Conservation (phyloP, 345 rosid species). For the Populus pruinosa region DNA sequence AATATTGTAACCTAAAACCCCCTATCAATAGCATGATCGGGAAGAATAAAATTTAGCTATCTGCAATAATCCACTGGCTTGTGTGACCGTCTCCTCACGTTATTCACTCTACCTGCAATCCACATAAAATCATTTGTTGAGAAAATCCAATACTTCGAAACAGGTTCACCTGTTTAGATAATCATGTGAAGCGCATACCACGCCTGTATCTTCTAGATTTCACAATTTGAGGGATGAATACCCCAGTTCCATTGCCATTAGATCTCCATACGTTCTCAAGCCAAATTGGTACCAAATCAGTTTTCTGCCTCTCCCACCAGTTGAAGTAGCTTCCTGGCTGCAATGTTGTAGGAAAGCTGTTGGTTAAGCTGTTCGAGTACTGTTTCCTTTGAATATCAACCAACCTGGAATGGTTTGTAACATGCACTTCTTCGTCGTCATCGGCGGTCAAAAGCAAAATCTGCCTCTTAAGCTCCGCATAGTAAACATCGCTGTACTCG, state of each 20-base stretch:
- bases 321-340: constrained; percentile 29
- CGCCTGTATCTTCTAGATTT: constrained; percentile 11
- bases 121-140: not conserved
- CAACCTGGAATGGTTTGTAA: not conserved
- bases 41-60: not conserved
- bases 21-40: not conserved
- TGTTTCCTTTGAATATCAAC: not conserved
- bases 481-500: constrained; percentile 38
- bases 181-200: constrained; percentile 15
- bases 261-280: constrained; percentile 23
- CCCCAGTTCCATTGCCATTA: constrained; percentile 46
- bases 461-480: constrained; percentile 36
- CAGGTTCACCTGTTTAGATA: not conserved
- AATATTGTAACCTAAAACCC: not conserved
- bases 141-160: not conserved
- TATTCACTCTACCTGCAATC: constrained; percentile 24
- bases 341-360: constrained; percentile 7
- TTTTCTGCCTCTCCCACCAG: constrained; percentile 17
- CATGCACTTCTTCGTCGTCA: constrained; percentile 20
- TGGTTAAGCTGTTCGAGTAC: not conserved
- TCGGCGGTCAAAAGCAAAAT: constrained; percentile 46
- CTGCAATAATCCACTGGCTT: not conserved
- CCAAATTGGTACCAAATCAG: constrained; percentile 25
- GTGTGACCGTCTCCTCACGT: constrained; percentile 14
- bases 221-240: constrained; percentile 43